Base-by-base conservation (phyloP, 164 flowering plant species). In the Chloranthus sessilifolius region DNA sequence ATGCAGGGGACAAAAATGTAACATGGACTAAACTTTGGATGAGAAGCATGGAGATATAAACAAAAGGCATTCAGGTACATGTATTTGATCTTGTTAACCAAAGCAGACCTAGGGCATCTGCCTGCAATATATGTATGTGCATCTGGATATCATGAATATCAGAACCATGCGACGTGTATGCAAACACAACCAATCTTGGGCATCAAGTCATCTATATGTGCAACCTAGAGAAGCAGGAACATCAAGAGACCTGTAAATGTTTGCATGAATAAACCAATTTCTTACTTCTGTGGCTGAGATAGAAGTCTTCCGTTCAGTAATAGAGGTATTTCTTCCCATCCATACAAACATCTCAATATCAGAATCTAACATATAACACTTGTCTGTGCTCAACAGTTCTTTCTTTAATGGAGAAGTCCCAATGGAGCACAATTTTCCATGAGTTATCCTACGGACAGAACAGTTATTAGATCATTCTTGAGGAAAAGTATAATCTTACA, bases 281-380 rank as follows among this genome's bases (percentile, higher is more conserved):
- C 67, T 72, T 64, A 81, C 91, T 62, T 81, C 91, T 51, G 57
- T 43, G 34, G 75, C 59, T 50, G 75, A 60, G 27, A 73, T 74
- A 17, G 85, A 69, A 25, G 60, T 68, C 65, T 76, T 83, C 43
- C 85, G 44, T 61, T 83, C 87, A 6, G 72, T 60, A 26, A 81
- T 19, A 4, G 74, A 73, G 46, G 85, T 76, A 43, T 49, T 65
- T 57, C 73, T 76, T 51, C 91, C 91, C 79, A 81, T 71, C 91
- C 91, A 83, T 42, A 83, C 76, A 68, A 73, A 78, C 50, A 78
- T 61, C 59, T 81, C 78, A 49, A 51, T 16, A 28, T 47, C 77
- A 66, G 75, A 73, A 50, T 83, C 91, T 63, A 83, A 53, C 73
- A 83, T 71, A 58, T 83, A 83, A 68, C 91, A 83, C 53, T 70